Evolutionary conservation across 805 yeast species (phyloP), one percentile per base, ranked within the genome.

Genomic region (Yamadazyma sp.): DNA sequence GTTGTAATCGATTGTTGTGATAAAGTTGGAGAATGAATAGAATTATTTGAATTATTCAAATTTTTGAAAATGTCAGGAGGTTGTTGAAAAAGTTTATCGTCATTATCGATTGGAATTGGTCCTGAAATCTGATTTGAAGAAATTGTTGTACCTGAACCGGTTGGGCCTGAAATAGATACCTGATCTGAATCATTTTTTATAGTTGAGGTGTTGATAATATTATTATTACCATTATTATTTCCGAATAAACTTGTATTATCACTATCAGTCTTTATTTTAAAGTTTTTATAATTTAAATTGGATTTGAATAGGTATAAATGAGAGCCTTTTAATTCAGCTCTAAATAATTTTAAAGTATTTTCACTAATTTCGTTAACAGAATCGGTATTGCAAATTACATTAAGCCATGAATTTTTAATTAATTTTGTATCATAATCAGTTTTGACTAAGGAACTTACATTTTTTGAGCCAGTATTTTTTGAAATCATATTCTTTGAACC

Each of bases 301-400:
- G 78, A 70, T 53, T 76, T 82, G 62, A 75, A 84, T 12, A 88
- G 55, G 35, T 69, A 66, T 34, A 88, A 58, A 27, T 68, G 65
- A 2, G 88, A 76, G 13, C 95, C 95, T 47, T 71, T 76, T 38
- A 88, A 60, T 49, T 80, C 86, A 0, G 83, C 87, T 33, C 82
- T 68, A 38, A 66, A 76, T 21, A 86, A 55, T 39, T 73, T 61
- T 55, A 71, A 45, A 20, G 59, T 60, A 7, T 56, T 58, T 27
- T 60, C 69, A 27, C 43, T 49, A 17, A 53, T 53, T 4, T 62
- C 55, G 32, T 55, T 45, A 7, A 35, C 44, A 9, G 40, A 24
- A 15, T n/a, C 13, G 23, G 64, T 52, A 47, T 58, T 64, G 20
- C 60, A 39, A 9, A 62, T 56, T 5, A 54, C 64, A 36, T 68